Evolutionary conservation across 441 rosid species (phyloP).

Genomic region (Jatropha podagrica): DNA sequence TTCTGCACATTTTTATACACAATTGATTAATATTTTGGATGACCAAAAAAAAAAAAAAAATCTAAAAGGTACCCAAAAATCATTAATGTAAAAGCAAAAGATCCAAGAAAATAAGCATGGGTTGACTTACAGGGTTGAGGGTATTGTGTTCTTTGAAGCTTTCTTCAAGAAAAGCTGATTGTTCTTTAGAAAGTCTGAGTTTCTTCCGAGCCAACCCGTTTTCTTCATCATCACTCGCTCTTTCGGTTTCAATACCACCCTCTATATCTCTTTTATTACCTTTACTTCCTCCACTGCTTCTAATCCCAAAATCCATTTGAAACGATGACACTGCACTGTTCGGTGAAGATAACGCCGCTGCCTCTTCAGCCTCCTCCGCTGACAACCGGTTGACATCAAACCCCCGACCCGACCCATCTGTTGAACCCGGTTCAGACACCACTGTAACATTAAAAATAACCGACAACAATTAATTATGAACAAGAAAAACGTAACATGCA

Average conservation of each 20-base stretch:
- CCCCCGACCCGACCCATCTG: conserved; percentile 34
- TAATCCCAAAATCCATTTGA: neutral
- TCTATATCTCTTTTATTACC: conserved; percentile 56
- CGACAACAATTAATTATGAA: neutral
- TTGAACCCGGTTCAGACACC: conserved; percentile 38
- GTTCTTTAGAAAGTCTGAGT: conserved; percentile 88
- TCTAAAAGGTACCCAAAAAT: neutral
- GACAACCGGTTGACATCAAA: conserved; percentile 52
- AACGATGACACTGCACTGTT: neutral
- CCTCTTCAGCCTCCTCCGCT: conserved; percentile 42
- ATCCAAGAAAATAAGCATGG: neutral
- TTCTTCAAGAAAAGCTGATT: conserved; percentile 92
- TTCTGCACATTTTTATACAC: conserved; percentile 43
- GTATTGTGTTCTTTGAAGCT: conserved; percentile 92
- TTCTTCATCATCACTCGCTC: conserved; percentile 85
- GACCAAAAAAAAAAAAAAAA: neutral
- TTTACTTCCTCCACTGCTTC: neutral
- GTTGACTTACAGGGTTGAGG: conserved; percentile 81
- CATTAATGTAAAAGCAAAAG: too few relatives aligned
- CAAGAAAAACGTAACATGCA: neutral
- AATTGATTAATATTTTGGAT: neutral
- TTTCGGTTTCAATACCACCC: conserved; percentile 40
- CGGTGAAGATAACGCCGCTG: neutral
- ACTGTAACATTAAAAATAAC: conserved; percentile 19
- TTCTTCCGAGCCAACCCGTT: conserved; percentile 80